These are phyloP conservation scores for Schwanniomyces pseudopolymorphus DNA, from an alignment of 805 yeast species.

Conservation along the genomic window DNA sequence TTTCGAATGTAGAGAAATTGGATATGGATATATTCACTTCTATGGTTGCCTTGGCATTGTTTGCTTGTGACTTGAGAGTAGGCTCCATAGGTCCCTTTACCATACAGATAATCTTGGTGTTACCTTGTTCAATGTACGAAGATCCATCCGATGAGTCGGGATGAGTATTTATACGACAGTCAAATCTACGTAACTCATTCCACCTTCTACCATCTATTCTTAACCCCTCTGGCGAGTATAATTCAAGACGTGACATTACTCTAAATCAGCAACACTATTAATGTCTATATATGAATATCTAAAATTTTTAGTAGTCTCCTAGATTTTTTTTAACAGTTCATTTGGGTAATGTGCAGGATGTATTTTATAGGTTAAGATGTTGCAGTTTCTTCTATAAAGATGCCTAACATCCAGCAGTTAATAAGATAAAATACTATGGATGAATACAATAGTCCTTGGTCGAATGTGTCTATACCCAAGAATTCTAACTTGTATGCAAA, in stretches of 20 bases:
- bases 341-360: not conserved
- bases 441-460: conserved; percentile 54
- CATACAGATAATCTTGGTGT: conserved; percentile 80
- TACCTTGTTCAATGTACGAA: conserved; percentile 88
- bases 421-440: conserved; percentile 58
- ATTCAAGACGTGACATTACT: conserved; percentile 65
- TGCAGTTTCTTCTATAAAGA: conserved; percentile 42
- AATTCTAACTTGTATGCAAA: conserved; percentile 83
- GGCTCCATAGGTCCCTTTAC: conserved; percentile 94
- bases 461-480: conserved; percentile 64
- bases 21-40: conserved; percentile 70
- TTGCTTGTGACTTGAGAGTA: conserved; percentile 48
- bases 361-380: not conserved
- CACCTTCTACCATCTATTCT: conserved; percentile 92
- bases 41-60: conserved; percentile 54
- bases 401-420: conserved; percentile 61
- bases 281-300: not conserved
- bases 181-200: conserved; percentile 85
- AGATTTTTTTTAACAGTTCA: not conserved
- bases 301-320: not conserved
- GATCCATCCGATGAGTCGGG: conserved; percentile 90
- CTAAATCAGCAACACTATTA: not conserved
- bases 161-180: conserved; percentile 82
- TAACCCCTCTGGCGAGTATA: conserved; percentile 94
- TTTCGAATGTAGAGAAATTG: conserved; percentile 74